Evolutionary conservation across 441 rosid genomes (phyloP), one percentile per base, ranked within the genome.

Genomic region (Syzygium syzygioides): DNA sequence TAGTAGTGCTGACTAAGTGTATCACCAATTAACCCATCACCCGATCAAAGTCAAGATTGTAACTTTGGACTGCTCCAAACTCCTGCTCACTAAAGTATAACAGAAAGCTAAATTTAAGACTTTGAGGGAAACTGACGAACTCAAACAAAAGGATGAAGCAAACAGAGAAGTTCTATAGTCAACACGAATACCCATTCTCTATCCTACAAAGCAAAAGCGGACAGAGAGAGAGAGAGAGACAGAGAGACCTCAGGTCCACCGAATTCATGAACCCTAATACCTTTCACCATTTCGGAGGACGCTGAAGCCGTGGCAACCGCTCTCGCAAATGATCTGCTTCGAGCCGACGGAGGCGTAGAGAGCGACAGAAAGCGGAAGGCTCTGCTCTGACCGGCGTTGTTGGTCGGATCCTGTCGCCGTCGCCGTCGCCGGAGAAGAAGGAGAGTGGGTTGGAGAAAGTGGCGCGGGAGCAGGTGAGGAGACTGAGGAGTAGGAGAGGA

Each of bases 211-310:
- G 56, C 86, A 83, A 56, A 12, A 56, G 30, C n/a, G 10, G 30
- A 85, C 37, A 66, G 28, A 55, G 53, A 56, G 80, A 55, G 86
- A 85, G 37, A 85, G n/a, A 60, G 57, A 56, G 83, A 55, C 80
- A 37, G 64, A 62, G 80, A 86, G 86, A 96, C 98, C 99, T 96
- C 97, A 85, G 98, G 97, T 50, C 98, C 99, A 14, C 99, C 98
- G 32, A 92, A 93, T 92, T 97, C 96, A 91, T 96, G 94, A 91
- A 96, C 94, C 93, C 96, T 94, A 50, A 96, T 93, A 85, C 96
- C 98, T 87, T 96, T 97, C 68, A 96, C 98, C 99, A 97, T 97
- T 89, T 93, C 93, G 52, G 89, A 57, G 34, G 86, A 86, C 60
- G 86, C 86, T 14, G 90, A 83, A n/a, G 90, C 68, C 25, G n/a